Conservation (phyloP, 2,329 filamentous ascomycete genomes). For the Fulvia fulva region DNA sequence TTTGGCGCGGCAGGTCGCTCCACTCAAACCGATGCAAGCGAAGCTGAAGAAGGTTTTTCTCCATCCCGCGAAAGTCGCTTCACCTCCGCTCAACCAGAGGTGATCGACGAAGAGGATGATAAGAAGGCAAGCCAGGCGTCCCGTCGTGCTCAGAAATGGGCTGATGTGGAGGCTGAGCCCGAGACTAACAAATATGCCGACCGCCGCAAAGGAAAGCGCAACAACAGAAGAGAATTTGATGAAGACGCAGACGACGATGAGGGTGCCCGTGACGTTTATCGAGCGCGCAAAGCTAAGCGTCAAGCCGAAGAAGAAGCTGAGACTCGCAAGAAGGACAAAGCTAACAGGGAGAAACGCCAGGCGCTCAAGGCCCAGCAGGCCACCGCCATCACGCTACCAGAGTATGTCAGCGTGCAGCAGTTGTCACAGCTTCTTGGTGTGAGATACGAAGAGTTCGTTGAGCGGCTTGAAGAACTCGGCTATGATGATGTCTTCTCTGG, state of each 20-base stretch:
- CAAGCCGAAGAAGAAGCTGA: constrained; percentile 18
- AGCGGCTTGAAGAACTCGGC: constrained; percentile 75
- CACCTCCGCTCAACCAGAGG: neutral
- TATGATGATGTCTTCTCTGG: constrained; percentile 81
- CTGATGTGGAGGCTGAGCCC: constrained; percentile 18
- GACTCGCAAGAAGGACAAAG: constrained; percentile 22
- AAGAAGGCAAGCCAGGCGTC: neutral
- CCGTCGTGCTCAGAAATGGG: constrained; percentile 10
- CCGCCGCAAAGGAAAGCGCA: constrained; percentile 15
- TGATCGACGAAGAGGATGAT: neutral
- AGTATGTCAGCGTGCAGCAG: constrained; percentile 85
- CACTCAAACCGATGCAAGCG: neutral
- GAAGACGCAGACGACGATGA: constrained; percentile 29
- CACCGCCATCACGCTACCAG: constrained; percentile 71
- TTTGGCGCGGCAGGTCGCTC: neutral
- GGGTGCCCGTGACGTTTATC: constrained; percentile 25
- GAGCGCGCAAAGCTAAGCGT: constrained; percentile 22
- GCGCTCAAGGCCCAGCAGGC: constrained; percentile 36
- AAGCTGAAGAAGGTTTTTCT: neutral
- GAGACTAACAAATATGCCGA: constrained; percentile 12
- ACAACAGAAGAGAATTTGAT: constrained; percentile 17
- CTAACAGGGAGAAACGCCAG: constrained; percentile 23
- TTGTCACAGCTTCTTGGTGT: constrained; percentile 72
- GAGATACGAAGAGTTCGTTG: constrained; percentile 65
- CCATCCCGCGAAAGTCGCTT: neutral